phyloP scores from a whole-genome alignment of 352 stramenopile species.

The Globisporangium iwayamae region DNA sequence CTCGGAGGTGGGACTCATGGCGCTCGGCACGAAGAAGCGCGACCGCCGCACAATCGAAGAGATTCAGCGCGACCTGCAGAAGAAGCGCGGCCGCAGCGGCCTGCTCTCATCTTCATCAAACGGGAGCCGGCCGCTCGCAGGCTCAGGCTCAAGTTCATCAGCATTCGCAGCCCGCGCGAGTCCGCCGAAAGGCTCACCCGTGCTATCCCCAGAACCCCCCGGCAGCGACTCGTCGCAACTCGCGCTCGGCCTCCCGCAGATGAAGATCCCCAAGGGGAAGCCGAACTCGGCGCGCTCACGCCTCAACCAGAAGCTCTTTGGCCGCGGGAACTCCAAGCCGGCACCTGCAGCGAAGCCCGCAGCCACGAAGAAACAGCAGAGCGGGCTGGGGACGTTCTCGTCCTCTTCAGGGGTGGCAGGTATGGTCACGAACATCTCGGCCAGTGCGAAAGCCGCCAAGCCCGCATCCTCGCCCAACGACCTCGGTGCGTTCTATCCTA shows the following conservation, averaged over 20 bases:
- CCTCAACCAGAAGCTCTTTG: slow-evolving; percentile 74
- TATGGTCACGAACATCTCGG: slow-evolving; percentile 60
- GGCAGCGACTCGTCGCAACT: slow-evolving; percentile 26
- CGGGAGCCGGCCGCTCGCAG: not conserved
- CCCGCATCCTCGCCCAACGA: slow-evolving; percentile 21
- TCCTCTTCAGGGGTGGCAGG: not conserved
- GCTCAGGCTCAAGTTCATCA: not conserved
- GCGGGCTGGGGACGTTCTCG: slow-evolving; percentile 6
- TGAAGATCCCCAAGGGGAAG: slow-evolving; percentile 53
- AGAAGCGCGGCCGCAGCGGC: slow-evolving; percentile 36
- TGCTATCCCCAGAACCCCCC: slow-evolving; percentile 59
- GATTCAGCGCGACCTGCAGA: slow-evolving; percentile 78
- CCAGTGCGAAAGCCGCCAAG: slow-evolving; percentile 45
- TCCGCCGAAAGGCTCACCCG: slow-evolving; percentile 57
- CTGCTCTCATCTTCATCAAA: slow-evolving; percentile 13
- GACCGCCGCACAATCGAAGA: slow-evolving; percentile 87
- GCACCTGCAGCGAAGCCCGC: slow-evolving; percentile 25
- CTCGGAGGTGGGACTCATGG: slow-evolving; percentile 52
- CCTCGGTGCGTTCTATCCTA: slow-evolving; percentile 15
- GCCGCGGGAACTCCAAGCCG: slow-evolving; percentile 44
- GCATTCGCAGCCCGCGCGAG: slow-evolving; percentile 34
- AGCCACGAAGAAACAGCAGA: slow-evolving; percentile 36
- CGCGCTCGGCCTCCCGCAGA: slow-evolving; percentile 19
- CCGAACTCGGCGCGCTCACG: slow-evolving; percentile 65
- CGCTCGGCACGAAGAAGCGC: slow-evolving; percentile 80